Evolutionary conservation across 164 flowering plant species (phyloP).

Genomic region (Vitis riparia): DNA sequence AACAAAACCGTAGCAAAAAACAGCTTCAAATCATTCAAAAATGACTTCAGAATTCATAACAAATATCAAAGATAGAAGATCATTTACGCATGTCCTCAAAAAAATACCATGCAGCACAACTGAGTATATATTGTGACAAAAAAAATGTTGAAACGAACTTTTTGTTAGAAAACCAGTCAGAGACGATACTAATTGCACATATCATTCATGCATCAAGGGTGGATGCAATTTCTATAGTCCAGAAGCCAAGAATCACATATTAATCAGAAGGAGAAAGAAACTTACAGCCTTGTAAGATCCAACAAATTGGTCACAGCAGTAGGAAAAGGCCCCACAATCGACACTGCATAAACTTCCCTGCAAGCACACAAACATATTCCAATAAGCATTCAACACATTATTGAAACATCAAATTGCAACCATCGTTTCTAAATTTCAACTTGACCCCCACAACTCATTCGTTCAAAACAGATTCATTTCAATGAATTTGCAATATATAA

Average conservation of each 20-base stretch:
- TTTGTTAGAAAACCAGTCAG: too few relatives aligned
- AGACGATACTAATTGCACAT: too few relatives aligned
- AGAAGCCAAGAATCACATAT: background rate
- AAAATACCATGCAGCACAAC: too few relatives aligned
- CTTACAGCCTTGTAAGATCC: constrained; percentile 92
- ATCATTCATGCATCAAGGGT: too few relatives aligned
- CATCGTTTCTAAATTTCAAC: background rate
- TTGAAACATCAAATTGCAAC: background rate
- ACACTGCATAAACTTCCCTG: constrained; percentile 98
- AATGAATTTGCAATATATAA: too few relatives aligned
- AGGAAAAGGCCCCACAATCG: constrained; percentile 97
- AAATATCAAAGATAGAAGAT: background rate
- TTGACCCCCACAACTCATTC: background rate
- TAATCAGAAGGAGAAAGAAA: background rate
- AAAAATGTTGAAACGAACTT: too few relatives aligned
- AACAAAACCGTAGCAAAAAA: background rate
- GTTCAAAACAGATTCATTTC: background rate
- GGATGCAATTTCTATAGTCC: too few relatives aligned
- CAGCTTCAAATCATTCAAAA: background rate
- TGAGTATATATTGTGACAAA: too few relatives aligned
- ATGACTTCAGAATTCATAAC: background rate
- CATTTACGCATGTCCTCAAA: too few relatives aligned
- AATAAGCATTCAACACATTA: background rate
- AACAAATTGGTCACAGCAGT: constrained; percentile 87
- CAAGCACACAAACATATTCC: constrained; percentile 16